Base-by-base conservation (phyloP, 768 basidiomycete genomes). In the Mycena chlorophos region DNA sequence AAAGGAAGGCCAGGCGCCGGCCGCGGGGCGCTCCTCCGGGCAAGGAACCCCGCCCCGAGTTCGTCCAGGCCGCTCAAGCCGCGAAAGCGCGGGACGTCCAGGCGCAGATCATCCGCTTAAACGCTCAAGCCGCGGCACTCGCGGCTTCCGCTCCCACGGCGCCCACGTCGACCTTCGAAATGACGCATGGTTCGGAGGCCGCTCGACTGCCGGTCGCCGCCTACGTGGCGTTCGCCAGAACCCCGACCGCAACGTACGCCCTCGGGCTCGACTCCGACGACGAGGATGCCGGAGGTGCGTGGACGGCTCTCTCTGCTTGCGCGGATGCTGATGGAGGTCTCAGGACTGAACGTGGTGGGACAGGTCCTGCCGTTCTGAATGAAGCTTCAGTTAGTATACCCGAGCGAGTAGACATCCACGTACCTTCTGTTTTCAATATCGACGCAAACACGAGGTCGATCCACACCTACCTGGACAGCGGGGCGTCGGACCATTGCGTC, bases 1-100 rank as follows among this genome's bases (percentile, higher is more conserved):
- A 2, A 66, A 65, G 28, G 68, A 69, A 38, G 69, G 68, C 1
- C 66, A 70, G 43, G 63, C 61, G 0, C 66, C 58, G 0, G 40
- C 42, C 23, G 46, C 56, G 58, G 49, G 51, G 46, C 8, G 5
- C 13, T 17, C 37, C 39, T 4, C 39, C 27, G 34, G 46, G 53
- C 0, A 25, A 8, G 22, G 53, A 54, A 19, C 53, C 53, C 2
- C 53, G 53, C 2, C 29, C 43, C n/a, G 8, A 27, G 29, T 6
- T 42, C 1, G 27, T 46, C 5, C 27, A 53, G 23, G 42, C 52
- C 14, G 5, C n/a, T 13, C 30, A 53, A 14, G 40, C 29, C 4
- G n/a, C 27, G 43, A 26, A 10, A 30, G 52, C 30, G 2, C 22
- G 28, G 12, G 23, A 17, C 16, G 26, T 3, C 22, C 20, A 40